A percentile compares a stretch with the other conserved stretches of the same genome.
Conservation (phyloP, 495 filamentous ascomycete species). For the Mycothermus thermophilus region DNA sequence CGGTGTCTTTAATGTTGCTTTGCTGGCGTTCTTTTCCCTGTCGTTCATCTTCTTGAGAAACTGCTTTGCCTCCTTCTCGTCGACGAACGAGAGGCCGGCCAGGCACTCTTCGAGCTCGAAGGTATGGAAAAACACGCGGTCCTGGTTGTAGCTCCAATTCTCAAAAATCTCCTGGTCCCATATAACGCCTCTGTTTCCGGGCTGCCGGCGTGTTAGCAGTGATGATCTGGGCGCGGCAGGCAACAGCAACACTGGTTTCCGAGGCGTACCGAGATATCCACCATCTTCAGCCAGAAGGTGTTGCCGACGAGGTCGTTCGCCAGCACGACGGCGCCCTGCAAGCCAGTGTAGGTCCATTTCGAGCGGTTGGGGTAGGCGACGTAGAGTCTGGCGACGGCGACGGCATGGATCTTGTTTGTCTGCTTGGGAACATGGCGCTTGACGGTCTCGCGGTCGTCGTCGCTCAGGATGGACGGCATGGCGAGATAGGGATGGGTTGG, state of each 20-base stretch:
- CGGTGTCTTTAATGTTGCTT: conserved; percentile 61
- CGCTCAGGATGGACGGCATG: conserved; percentile 81
- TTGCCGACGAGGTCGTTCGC: conserved; percentile 89
- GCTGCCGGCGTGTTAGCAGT: conserved; percentile 36
- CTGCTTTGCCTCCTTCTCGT: conserved; percentile 90
- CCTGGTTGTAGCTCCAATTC: conserved; percentile 84
- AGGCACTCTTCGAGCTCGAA: conserved; percentile 89
- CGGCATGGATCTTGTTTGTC: conserved; percentile 89
- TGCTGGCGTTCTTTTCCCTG: conserved; percentile 82
- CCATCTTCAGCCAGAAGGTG: conserved; percentile 93
- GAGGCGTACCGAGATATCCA: conserved; percentile 74
- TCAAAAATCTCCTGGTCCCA: conserved; percentile 99
- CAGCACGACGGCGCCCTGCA: conserved; percentile 87
- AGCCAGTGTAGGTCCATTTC: conserved; percentile 86
- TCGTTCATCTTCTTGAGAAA: conserved; percentile 94
- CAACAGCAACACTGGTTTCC: background rate
- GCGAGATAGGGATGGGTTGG: conserved; percentile 11
- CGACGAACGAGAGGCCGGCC: conserved; percentile 78
- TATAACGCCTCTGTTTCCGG: conserved; percentile 72
- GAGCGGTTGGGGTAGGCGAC: conserved; percentile 75
- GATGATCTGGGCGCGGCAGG: background rate
- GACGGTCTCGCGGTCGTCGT: conserved; percentile 86
- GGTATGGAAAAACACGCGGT: conserved; percentile 91
- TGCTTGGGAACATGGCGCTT: conserved; percentile 81
- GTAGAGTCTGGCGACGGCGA: conserved; percentile 87